Base-by-base conservation (phyloP, 129 eudicot genomes). In the Flaveria ramosissima region DNA sequence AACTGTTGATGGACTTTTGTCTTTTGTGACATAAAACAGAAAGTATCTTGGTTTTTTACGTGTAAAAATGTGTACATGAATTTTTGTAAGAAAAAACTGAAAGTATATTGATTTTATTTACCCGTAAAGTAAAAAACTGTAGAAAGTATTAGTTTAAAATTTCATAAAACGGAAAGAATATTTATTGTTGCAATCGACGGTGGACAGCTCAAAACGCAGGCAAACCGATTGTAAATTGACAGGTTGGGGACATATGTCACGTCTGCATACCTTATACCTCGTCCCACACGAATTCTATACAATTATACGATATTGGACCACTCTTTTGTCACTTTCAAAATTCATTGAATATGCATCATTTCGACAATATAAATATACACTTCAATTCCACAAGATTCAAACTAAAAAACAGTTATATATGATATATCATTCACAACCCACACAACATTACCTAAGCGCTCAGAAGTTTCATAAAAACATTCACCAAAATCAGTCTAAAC, bases 171-270 rank as follows among this genome's bases (percentile, higher is more conserved):
- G 52, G 67, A 17, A 36, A 15, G 65, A 62, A 71, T 79, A 51
- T 32, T 57, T 63, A 72, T 79, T 2, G 73, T 63, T 79, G 32
- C 26, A 79, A 79, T 79, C 83, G 78, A 72, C 59, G 6, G 0
- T 50, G 57, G 32, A 73, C 83, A 79, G 78, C 73, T 79, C 11
- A 17, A 72, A 23, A 2, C 6, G 3, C 16, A 51, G 68, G 72
- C 13, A 63, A 79, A 62, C 45, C 59, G 73, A 71, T 72, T 15
- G 9, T 41, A 79, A 16, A 53, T 53, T 14, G 60, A 72, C 73
- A 79, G 39, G 59, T 70, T 79, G 19, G 16, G 2, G 36, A 72
- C 83, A 79, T 51, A 63, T 72, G 30, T 36, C 72, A 72, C 39
- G 59, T 19, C 71, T 43, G 41, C 71, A 16, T 52, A 12, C 57